Evolutionary conservation across 495 filamentous ascomycete species (phyloP).

Genomic region (Daldinia vernicosa): DNA sequence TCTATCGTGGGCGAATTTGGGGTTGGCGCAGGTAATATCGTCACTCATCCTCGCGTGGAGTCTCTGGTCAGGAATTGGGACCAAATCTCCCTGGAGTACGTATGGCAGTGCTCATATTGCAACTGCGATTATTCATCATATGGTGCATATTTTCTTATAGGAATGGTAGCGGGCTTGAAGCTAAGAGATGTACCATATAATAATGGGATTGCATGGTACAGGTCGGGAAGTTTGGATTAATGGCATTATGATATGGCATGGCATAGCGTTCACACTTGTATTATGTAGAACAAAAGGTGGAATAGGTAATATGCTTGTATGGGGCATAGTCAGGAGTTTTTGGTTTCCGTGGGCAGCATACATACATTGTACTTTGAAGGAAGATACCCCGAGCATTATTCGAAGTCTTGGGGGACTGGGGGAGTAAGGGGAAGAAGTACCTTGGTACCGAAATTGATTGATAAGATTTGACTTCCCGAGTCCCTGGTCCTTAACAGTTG

Average conservation of each 20-base stretch:
- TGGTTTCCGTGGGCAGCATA: slow-evolving; percentile 31
- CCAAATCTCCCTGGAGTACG: slow-evolving; percentile 18
- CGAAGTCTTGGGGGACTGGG: neutral
- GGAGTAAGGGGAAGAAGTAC: neutral
- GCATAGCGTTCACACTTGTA: neutral
- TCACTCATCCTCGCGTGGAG: slow-evolving; percentile 41
- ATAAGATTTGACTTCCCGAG: slow-evolving; percentile 1
- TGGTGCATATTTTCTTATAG: slow-evolving; percentile 43
- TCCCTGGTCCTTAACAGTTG: neutral
- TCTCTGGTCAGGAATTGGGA: slow-evolving; percentile 39
- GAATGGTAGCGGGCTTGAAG: neutral
- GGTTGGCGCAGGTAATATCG: slow-evolving; percentile 33
- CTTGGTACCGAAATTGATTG: neutral
- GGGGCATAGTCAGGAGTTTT: slow-evolving; percentile 33
- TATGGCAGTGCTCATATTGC: slow-evolving; percentile 43
- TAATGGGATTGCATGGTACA: neutral
- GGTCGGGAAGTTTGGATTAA: slow-evolving; percentile 6
- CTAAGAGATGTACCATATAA: neutral
- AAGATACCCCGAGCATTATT: slow-evolving; percentile 38
- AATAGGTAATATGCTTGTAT: slow-evolving; percentile 14
- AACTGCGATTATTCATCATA: slow-evolving; percentile 41
- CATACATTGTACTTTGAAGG: slow-evolving; percentile 5
- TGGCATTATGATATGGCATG: neutral
- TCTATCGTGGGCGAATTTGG: slow-evolving; percentile 36
- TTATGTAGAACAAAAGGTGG: slow-evolving; percentile 14